Evolutionary conservation across 75 land plant species (phyloP).

Genomic region (Larix kaempferi): DNA sequence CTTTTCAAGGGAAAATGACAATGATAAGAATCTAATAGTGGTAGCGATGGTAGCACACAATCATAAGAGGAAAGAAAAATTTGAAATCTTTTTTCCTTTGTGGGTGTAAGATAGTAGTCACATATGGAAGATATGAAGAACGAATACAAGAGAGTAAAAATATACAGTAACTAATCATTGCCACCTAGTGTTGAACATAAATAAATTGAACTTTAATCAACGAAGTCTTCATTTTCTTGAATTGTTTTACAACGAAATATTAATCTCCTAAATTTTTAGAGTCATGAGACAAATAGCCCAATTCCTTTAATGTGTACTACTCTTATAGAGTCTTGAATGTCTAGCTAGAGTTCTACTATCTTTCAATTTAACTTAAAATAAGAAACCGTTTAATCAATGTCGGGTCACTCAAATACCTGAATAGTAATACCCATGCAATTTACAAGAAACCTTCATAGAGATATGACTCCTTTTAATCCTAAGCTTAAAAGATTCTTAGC

Average conservation of each 20-base stretch:
- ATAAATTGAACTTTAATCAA: not conserved
- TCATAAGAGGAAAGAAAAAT: not conserved
- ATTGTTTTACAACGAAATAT: not conserved
- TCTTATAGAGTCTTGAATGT: not conserved
- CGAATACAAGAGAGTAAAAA: not conserved
- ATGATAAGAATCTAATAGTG: not conserved
- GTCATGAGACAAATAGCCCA: not conserved
- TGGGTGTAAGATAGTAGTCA: not conserved
- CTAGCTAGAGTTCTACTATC: not conserved
- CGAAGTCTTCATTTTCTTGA: not conserved
- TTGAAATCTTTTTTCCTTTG: not conserved
- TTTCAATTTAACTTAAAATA: not conserved
- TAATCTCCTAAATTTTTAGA: not conserved
- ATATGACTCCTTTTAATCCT: not conserved
- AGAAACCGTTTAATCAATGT: not conserved
- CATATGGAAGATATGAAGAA: not conserved
- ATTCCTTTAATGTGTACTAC: not conserved
- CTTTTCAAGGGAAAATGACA: not conserved
- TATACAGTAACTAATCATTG: not conserved
- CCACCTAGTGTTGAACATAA: not conserved
- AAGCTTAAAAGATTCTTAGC: not conserved
- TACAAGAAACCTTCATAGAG: not conserved
- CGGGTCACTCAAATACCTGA: not conserved
- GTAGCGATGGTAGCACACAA: not conserved
- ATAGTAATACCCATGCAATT: not conserved